A percentile compares a stretch with the other conserved stretches of the same genome.
phyloP scores from a whole-genome alignment of 345 rosid genomes.

The Adansonia digitata region DNA sequence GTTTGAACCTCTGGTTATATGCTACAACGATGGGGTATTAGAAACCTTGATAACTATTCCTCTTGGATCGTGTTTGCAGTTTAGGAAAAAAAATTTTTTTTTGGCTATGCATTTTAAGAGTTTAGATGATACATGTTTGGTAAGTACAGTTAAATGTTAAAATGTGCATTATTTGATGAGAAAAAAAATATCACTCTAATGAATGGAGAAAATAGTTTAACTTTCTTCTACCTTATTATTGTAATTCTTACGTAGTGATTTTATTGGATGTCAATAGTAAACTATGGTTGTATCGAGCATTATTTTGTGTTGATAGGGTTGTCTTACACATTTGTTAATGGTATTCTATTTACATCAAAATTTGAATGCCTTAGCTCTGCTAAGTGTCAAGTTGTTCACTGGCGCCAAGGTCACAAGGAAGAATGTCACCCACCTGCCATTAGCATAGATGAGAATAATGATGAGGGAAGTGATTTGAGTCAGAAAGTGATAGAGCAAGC shows the following conservation, averaged over 20 bases:
- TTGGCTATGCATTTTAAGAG: not conserved
- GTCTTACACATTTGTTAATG: not conserved
- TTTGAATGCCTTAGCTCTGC: constrained; percentile 60
- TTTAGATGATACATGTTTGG: not conserved
- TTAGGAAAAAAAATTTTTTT: not conserved
- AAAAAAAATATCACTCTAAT: not conserved
- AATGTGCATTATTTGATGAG: not conserved
- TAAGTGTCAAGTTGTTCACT: constrained; percentile 86
- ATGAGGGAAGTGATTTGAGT: constrained; percentile 35
- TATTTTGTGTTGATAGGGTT: not conserved
- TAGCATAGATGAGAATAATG: constrained; percentile 20
- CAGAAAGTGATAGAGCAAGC: constrained; percentile 29
- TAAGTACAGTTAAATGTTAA: not conserved
- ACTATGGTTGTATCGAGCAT: not conserved
- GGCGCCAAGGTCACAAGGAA: constrained; percentile 97
- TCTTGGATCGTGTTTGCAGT: not conserved
- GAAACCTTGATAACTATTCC: not conserved
- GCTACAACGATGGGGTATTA: not conserved
- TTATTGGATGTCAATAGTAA: not conserved
- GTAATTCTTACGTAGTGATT: not conserved
- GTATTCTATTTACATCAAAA: constrained; percentile 10
- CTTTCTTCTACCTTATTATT: not conserved
- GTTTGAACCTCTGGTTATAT: not conserved
- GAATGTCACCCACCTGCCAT: constrained; percentile 56
- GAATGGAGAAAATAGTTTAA: not conserved